phyloP scores from a whole-genome alignment of 2,329 filamentous ascomycete genomes.

The Colletotrichum australisinense region DNA sequence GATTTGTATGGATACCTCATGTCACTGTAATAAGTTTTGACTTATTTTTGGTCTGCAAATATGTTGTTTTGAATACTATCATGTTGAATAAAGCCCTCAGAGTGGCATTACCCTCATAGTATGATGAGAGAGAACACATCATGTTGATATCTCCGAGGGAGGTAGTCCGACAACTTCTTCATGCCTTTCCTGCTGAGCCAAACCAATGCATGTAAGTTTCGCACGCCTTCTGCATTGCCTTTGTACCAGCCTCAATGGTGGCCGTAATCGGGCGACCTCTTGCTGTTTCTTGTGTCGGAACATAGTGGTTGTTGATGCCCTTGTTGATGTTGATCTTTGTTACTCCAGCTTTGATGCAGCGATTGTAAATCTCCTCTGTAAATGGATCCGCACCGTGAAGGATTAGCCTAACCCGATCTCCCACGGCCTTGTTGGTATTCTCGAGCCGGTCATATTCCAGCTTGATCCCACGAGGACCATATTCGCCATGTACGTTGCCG shows the following conservation, averaged over 20 bases:
- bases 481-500: conserved; percentile 81
- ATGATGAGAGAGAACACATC: background rate
- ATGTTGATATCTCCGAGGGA: background rate
- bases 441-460: conserved; percentile 63
- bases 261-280: background rate
- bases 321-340: conserved; percentile 65
- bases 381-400: conserved; percentile 63
- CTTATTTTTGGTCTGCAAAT: too few species aligned
- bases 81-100: too few species aligned
- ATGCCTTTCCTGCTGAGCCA: conserved; percentile 58
- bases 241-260: conserved; percentile 56
- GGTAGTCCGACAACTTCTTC: background rate
- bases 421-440: background rate
- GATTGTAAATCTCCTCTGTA: conserved; percentile 54
- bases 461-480: conserved; percentile 72
- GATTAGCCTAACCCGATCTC: conserved; percentile 55
- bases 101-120: too few species aligned
- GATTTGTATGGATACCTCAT: too few species aligned
- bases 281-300: background rate
- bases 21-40: too few species aligned
- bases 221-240: conserved; percentile 59
- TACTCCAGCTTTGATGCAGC: conserved; percentile 58
- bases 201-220: conserved; percentile 59
- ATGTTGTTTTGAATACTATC: too few species aligned
- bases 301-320: conserved; percentile 57